These are phyloP conservation scores for Metschnikowia bowlesiae DNA, from an alignment of 805 yeast genomes.

Conservation along the genomic window DNA sequence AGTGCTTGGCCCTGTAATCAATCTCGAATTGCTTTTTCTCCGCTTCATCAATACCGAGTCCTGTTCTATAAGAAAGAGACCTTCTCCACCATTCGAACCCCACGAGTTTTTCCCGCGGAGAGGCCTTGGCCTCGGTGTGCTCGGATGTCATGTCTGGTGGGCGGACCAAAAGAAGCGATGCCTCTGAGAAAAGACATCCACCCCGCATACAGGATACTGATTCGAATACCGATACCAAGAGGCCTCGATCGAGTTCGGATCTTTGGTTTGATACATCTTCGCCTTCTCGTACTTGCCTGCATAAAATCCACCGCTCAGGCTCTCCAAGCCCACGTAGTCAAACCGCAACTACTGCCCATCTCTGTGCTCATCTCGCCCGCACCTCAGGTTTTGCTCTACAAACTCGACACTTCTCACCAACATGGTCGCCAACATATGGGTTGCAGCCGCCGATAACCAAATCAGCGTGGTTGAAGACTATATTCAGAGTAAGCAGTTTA, in stretches of 20 bases:
- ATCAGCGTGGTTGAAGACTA: slow-evolving; percentile 51
- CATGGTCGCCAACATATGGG: slow-evolving; percentile 74
- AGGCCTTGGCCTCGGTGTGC: slow-evolving; percentile 15
- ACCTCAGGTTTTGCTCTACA: background rate
- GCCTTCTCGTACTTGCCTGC: too few species aligned
- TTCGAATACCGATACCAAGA: background rate
- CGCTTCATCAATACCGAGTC: slow-evolving; percentile 54
- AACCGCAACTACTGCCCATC: background rate
- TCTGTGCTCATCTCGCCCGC: slow-evolving; percentile 2
- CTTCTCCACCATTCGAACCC: slow-evolving; percentile 85
- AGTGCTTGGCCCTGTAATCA: slow-evolving; percentile 45
- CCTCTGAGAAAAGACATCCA: background rate
- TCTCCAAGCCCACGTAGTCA: too few species aligned
- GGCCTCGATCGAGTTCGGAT: background rate
- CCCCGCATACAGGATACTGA: background rate
- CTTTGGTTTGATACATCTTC: background rate
- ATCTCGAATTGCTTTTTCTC: slow-evolving; percentile 54
- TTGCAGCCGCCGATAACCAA: slow-evolving; percentile 88
- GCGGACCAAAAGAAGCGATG: background rate
- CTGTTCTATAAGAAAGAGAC: slow-evolving; percentile 65
- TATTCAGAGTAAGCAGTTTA: slow-evolving; percentile 46
- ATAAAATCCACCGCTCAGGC: too few species aligned
- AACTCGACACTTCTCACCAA: background rate
- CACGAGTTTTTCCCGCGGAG: slow-evolving; percentile 26
- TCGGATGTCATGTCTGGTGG: background rate